Evolutionary conservation across 2,329 filamentous ascomycete genomes (phyloP), one percentile per base, ranked within the genome.

Genomic region (Rhynchosporium agropyri): DNA sequence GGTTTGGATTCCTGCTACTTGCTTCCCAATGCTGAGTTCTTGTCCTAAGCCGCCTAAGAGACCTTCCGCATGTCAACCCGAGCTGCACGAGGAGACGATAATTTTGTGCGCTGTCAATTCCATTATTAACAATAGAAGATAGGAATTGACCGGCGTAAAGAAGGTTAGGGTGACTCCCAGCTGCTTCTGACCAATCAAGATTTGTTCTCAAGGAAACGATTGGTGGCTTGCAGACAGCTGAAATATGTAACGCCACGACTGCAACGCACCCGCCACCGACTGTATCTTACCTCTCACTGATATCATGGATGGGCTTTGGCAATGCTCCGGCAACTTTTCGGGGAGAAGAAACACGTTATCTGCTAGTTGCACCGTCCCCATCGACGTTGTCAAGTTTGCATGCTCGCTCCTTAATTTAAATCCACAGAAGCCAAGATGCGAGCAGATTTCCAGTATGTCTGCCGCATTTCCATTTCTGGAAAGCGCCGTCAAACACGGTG

Each of bases 401-500:
- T 3, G 6, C 2, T 46, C 43, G 3, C 26, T 20, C 26, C 43
- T 26, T 38, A 48, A 29, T 26, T 46, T 26, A 7, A 28, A 3
- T 10, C 3, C 2, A 20, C 7, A 20, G n/a, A 20, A 28, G 5
- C 26, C 29, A 7, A 12, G 46, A 29, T 49, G 43, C 28, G 46
- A 38, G 53, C 53, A 49, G 29, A 33, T 38, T 49, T 58, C n/a
- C 56, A 38, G 49, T 50, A 49, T 10, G 38, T 49, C 56, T 50
- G 56, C 56, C 56, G 38, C 56, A 49, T 20, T 49, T 58, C 56
- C 56, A 26, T 49, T 28, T 42, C 28, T 49, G 56, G 56, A 58
- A 20, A 28, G 36, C 50, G 50, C 50, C 36, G 38, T 54, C 50
- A 54, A 53, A 20, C 31, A 43, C 10, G 15, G 43, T 49, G 55